phyloP scores from a whole-genome alignment of 306 rosid species.

The Prunus fruticosa region DNA sequence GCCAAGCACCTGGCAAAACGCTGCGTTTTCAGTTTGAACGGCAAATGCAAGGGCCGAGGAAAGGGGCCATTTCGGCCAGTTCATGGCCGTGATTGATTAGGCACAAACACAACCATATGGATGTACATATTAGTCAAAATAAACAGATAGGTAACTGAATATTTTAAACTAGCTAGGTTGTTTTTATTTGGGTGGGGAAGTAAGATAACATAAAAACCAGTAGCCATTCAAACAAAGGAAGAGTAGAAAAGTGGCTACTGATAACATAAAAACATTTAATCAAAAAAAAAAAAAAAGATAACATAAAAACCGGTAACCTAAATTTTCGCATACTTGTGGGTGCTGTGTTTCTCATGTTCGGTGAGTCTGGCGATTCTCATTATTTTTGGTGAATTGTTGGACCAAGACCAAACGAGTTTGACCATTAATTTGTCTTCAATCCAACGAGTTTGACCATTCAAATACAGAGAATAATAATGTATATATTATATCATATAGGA shows the following conservation, averaged over 20 bases:
- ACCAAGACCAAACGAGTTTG: background rate
- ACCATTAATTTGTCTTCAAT: background rate
- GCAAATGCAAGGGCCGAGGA: too few species aligned
- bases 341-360: background rate
- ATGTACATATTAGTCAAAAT: background rate
- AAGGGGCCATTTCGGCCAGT: too few species aligned
- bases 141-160: background rate
- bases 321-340: conserved; percentile 6
- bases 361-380: background rate
- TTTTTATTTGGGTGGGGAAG: too few species aligned
- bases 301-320: too few species aligned
- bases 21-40: too few species aligned
- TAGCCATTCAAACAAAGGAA: background rate
- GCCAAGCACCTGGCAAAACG: too few species aligned
- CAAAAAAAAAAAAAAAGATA: too few species aligned
- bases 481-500: too few species aligned
- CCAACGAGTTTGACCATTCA: background rate
- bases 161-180: too few species aligned
- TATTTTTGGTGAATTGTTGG: background rate
- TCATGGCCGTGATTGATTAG: too few species aligned
- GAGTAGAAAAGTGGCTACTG: background rate
- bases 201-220: background rate
- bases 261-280: too few species aligned
- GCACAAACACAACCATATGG: background rate
- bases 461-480: background rate